Conservation (phyloP, 176 grass and related monocot species). For the Carex scoparia region DNA sequence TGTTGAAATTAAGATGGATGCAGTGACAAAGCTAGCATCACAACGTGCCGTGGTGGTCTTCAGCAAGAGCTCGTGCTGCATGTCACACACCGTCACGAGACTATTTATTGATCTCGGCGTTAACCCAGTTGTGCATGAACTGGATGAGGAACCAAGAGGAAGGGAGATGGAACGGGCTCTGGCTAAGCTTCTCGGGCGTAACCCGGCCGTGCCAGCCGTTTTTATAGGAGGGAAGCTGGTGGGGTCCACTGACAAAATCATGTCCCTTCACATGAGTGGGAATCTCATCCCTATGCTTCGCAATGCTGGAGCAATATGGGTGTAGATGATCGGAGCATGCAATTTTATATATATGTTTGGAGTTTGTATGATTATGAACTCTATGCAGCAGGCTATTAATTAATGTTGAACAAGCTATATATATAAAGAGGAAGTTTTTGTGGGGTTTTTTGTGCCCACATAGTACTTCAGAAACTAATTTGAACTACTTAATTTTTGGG, state of each 20-base stretch:
- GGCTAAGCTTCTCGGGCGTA: constrained; percentile 18
- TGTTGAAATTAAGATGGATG: constrained; percentile 29
- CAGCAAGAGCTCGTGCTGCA: constrained; percentile 85
- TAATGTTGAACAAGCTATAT: not conserved
- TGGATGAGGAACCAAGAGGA: constrained; percentile 39
- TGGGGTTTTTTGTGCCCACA: constrained; percentile 9
- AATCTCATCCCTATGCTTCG: constrained; percentile 45
- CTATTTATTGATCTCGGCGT: constrained; percentile 53
- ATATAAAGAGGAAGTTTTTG: not conserved
- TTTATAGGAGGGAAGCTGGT: constrained; percentile 54
- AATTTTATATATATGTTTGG: not conserved
- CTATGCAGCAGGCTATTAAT: not conserved
- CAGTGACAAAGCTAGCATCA: constrained; percentile 56
- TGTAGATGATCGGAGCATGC: constrained; percentile 14
- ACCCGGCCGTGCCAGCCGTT: constrained; percentile 34
- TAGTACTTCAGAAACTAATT: not conserved
- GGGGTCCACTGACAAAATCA: constrained; percentile 52
- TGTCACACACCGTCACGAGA: constrained; percentile 72
- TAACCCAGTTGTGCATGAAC: constrained; percentile 35
- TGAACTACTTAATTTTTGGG: not conserved
- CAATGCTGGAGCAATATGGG: constrained; percentile 50
- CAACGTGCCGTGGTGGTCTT: constrained; percentile 76
- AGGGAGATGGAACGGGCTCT: constrained; percentile 47
- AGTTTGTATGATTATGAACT: not conserved
- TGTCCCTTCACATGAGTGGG: constrained; percentile 53